Percentiles rank a stretch among this genome's conserved stretches.
Conservation (phyloP, 1,284 basidiomycete genomes). For the Exsudoporus floridanus region DNA sequence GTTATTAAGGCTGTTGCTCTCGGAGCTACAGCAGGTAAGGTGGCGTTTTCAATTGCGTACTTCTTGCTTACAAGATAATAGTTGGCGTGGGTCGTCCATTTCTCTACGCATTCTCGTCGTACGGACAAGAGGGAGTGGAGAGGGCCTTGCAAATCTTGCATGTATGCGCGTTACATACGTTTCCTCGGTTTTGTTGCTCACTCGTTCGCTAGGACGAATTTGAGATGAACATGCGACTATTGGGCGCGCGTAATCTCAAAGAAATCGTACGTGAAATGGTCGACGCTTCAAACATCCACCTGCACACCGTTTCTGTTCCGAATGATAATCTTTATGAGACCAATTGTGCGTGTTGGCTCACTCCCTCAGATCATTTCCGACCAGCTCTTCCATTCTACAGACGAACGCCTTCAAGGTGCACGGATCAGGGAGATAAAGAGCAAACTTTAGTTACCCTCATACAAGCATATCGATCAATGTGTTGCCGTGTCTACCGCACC, state of each 20-base stretch:
- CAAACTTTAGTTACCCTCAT: slow-evolving; percentile 42
- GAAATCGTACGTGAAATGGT: slow-evolving; percentile 89
- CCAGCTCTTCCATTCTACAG: slow-evolving; percentile 39
- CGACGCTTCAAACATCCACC: slow-evolving; percentile 68
- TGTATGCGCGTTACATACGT: slow-evolving; percentile 42
- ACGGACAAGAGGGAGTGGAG: slow-evolving; percentile 81
- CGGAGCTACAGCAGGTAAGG: slow-evolving; percentile 80
- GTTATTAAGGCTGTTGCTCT: slow-evolving; percentile 91
- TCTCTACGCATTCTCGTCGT: slow-evolving; percentile 86
- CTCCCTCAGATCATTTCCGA: neutral
- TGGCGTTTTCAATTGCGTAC: neutral
- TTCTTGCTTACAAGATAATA: slow-evolving; percentile 20
- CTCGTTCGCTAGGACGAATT: slow-evolving; percentile 74
- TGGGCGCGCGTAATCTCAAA: slow-evolving; percentile 78
- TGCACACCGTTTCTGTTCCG: slow-evolving; percentile 65
- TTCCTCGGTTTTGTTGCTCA: slow-evolving; percentile 8
- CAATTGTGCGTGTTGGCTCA: slow-evolving; percentile 63
- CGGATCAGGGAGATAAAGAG: slow-evolving; percentile 49
- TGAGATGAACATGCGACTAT: slow-evolving; percentile 88
- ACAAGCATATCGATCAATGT: neutral
- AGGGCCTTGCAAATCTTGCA: slow-evolving; percentile 76
- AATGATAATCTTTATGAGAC: slow-evolving; percentile 69
- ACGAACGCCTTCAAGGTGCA: slow-evolving; percentile 50
- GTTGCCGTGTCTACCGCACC: neutral
- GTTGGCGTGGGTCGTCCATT: slow-evolving; percentile 84